A percentile compares a stretch with the other conserved stretches of the same genome.
Evolutionary conservation across 2,329 filamentous ascomycete genomes (phyloP).

Genomic region (Talaromyces albobiverticillius): DNA sequence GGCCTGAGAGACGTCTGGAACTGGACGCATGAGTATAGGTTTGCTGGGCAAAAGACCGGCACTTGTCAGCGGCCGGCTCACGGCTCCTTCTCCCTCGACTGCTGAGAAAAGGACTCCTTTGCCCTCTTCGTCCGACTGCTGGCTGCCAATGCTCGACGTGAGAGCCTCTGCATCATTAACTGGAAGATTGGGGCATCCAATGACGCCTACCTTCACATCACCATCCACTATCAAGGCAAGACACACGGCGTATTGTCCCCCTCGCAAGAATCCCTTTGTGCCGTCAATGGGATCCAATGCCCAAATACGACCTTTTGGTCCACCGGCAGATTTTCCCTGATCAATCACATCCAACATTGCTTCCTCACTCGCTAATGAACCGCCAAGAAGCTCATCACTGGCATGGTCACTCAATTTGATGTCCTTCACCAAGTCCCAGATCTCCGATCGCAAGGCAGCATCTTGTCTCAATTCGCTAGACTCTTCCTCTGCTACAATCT

Average conservation of each 20-base stretch:
- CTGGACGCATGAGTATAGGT: conserved; percentile 73
- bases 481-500: conserved; percentile 94
- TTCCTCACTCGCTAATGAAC: conserved; percentile 64
- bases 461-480: conserved; percentile 75
- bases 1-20: conserved; percentile 71
- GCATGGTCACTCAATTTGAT: conserved; percentile 65
- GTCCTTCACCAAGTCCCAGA: conserved; percentile 79
- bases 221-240: conserved; percentile 89
- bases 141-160: conserved; percentile 67
- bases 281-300: conserved; percentile 96
- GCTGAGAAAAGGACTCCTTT: conserved; percentile 88
- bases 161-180: conserved; percentile 74
- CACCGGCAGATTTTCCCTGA: conserved; percentile 46
- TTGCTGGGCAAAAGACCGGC: conserved; percentile 47
- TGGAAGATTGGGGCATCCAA: conserved; percentile 93
- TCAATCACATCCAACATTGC: conserved; percentile 59
- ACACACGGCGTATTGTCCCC: conserved; percentile 95
- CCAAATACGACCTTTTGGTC: conserved; percentile 67
- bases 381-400: conserved; percentile 67
- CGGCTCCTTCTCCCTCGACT: conserved; percentile 73
- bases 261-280: conserved; percentile 93
- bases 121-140: conserved; percentile 70
- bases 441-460: conserved; percentile 64
- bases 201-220: conserved; percentile 87
- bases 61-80: conserved; percentile 69